A percentile compares a stretch with the other conserved stretches of the same genome.
These are phyloP conservation scores for Hanseniaspora jakobsenii DNA, from an alignment of 805 yeast genomes.

Conservation along the genomic window DNA sequence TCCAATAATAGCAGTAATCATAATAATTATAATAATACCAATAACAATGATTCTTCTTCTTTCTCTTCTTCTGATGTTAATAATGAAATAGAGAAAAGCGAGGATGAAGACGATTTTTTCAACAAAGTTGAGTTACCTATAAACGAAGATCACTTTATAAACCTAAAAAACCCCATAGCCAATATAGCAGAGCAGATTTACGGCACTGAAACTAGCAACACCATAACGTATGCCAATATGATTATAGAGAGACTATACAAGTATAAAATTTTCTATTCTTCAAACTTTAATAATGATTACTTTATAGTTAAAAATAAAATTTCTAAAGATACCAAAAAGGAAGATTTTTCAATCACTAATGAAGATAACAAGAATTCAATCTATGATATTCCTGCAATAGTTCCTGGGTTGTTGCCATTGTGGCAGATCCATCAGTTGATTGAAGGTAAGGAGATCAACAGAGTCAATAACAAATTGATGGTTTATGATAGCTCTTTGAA, in stretches of 20 bases:
- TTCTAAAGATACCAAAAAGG: neutral
- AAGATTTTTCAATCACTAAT: no score
- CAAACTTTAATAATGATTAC: conserved; percentile 15
- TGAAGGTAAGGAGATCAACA: conserved; percentile 23
- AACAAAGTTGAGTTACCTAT: conserved; percentile 16
- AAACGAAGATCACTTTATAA: conserved; percentile 15
- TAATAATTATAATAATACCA: neutral
- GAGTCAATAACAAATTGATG: conserved; percentile 21
- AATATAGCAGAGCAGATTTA: conserved; percentile 32
- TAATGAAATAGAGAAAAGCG: conserved; percentile 6
- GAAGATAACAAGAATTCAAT: conserved; percentile 17
- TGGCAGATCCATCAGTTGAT: conserved; percentile 34
- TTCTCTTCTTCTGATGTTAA: conserved; percentile 9
- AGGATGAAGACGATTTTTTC: conserved; percentile 11
- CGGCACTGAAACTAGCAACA: conserved; percentile 27
- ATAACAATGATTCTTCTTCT: neutral
- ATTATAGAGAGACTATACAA: conserved; percentile 19
- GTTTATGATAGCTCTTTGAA: conserved; percentile 22
- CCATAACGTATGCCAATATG: conserved; percentile 21
- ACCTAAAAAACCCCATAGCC: conserved; percentile 3
- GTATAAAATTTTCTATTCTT: conserved; percentile 21
- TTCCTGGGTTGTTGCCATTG: conserved; percentile 42
- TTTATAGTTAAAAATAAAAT: conserved; percentile 13
- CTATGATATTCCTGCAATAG: conserved; percentile 31
- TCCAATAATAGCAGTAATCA: neutral